Conservation (phyloP, 2,329 filamentous ascomycete genomes). For the Ophiognomonia clavigignenti-juglandacearum region DNA sequence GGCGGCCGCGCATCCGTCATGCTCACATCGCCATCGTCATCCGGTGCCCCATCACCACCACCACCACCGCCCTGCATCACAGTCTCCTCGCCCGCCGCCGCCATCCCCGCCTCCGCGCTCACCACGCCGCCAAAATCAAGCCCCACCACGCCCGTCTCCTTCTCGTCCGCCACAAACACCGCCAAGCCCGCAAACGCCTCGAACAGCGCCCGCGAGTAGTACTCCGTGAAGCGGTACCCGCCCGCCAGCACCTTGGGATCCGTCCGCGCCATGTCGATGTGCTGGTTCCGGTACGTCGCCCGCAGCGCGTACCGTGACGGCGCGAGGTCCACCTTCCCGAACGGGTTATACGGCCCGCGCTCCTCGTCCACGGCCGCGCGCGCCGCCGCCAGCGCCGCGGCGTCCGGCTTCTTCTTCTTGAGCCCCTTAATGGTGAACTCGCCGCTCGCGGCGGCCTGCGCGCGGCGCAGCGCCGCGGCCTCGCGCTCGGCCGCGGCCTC, state of each 20-base stretch:
- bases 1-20: constrained; percentile 29
- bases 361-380: constrained; percentile 58
- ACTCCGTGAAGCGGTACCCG: constrained; percentile 80
- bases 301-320: constrained; percentile 67
- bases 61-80: not conserved
- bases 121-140: constrained; percentile 30
- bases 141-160: constrained; percentile 34
- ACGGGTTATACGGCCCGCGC: constrained; percentile 87
- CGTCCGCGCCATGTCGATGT: constrained; percentile 61
- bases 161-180: constrained; percentile 81
- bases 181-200: constrained; percentile 88
- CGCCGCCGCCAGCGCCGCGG: constrained; percentile 29
- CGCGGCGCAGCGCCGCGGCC: constrained; percentile 29
- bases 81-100: constrained; percentile 15
- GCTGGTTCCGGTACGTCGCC: constrained; percentile 68
- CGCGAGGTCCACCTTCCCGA: constrained; percentile 67
- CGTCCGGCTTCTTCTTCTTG: constrained; percentile 40
- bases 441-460: constrained; percentile 18
- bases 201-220: constrained; percentile 73
- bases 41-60: not conserved
- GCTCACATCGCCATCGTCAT: constrained; percentile 2
- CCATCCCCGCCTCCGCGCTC: constrained; percentile 26
- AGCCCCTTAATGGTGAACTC: constrained; percentile 72
- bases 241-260: constrained; percentile 67
- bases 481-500: constrained; percentile 30